Evolutionary conservation across 1,139 yeast species (phyloP).

Genomic region (Suhomyces anneliseae): DNA sequence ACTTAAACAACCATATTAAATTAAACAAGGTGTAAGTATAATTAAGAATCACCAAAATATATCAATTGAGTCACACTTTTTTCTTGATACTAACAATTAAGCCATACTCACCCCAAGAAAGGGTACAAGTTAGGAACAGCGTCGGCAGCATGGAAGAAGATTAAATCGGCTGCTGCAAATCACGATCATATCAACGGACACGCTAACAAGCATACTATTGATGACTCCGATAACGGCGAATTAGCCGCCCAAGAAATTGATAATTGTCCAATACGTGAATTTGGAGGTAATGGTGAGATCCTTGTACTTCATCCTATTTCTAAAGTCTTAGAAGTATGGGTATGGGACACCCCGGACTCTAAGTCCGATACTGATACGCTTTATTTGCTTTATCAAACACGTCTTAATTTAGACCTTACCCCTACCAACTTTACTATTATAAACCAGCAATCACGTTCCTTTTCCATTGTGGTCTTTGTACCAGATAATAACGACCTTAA

Average conservation of each 20-base stretch:
- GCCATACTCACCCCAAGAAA: slow-evolving; percentile 21
- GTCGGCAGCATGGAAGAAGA: slow-evolving; percentile 46
- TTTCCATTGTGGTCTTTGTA: background rate
- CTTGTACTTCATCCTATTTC: slow-evolving; percentile 32
- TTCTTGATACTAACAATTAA: slow-evolving; percentile 11
- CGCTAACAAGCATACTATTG: background rate
- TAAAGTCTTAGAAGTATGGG: slow-evolving; percentile 49
- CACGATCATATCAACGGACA: background rate
- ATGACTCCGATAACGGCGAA: background rate
- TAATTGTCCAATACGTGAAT: background rate
- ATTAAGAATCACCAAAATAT: too few relatives aligned
- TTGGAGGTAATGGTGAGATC: slow-evolving; percentile 40
- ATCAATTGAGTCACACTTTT: background rate
- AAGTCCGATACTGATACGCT: slow-evolving; percentile 32
- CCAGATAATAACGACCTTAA: background rate
- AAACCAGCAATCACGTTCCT: background rate
- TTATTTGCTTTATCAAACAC: slow-evolving; percentile 22
- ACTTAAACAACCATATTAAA: slow-evolving; percentile 13
- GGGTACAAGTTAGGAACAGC: slow-evolving; percentile 45
- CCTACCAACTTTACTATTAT: slow-evolving; percentile 1
- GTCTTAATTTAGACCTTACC: background rate
- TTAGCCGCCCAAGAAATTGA: background rate
- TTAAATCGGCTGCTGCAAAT: slow-evolving; percentile 30
- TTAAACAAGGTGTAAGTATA: slow-evolving; percentile 17
- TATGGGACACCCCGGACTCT: slow-evolving; percentile 38